Percentiles rank a stretch among this genome's conserved stretches.
Conservation (phyloP, 2,329 filamentous ascomycete species). For the Fusarium oligoseptatum region DNA sequence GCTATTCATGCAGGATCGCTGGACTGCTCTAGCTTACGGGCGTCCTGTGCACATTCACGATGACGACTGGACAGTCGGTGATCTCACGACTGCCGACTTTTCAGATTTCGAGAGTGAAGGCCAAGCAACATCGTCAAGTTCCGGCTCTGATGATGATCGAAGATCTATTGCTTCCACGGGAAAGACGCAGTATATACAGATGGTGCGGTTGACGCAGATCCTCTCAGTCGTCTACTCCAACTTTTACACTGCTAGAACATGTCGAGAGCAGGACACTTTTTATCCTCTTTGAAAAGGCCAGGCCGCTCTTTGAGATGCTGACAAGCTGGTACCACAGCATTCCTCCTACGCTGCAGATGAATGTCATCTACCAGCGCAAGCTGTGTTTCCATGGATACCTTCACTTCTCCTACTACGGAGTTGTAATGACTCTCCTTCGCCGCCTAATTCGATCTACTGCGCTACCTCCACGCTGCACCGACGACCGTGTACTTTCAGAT, state of each 20-base stretch:
- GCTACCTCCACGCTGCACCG: constrained; percentile 47
- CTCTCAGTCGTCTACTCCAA: constrained; percentile 60
- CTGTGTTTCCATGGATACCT: constrained; percentile 57
- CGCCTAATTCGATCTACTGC: constrained; percentile 56
- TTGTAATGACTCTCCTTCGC: constrained; percentile 60
- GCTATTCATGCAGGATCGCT: constrained; percentile 72
- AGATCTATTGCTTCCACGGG: constrained; percentile 54
- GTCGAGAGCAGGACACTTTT: constrained; percentile 49
- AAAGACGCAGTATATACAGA: constrained; percentile 58
- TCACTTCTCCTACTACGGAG: constrained; percentile 62
- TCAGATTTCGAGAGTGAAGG: constrained; percentile 47
- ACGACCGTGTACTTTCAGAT: constrained; percentile 46
- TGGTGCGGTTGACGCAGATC: constrained; percentile 61
- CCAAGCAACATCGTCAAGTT: constrained; percentile 30
- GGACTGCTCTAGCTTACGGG: constrained; percentile 54
- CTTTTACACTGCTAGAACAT: constrained; percentile 56
- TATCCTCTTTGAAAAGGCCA: constrained; percentile 60
- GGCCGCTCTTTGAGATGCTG: constrained; percentile 62
- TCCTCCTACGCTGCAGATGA: constrained; percentile 60
- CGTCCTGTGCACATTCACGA: constrained; percentile 49
- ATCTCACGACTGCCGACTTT: constrained; percentile 49
- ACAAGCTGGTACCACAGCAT: constrained; percentile 61
- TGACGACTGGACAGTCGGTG: constrained; percentile 48
- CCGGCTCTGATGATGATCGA: constrained; percentile 45
- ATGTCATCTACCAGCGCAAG: constrained; percentile 56